Evolutionary conservation across 2,329 filamentous ascomycete species (phyloP).

Genomic region (Colletotrichum sp.): DNA sequence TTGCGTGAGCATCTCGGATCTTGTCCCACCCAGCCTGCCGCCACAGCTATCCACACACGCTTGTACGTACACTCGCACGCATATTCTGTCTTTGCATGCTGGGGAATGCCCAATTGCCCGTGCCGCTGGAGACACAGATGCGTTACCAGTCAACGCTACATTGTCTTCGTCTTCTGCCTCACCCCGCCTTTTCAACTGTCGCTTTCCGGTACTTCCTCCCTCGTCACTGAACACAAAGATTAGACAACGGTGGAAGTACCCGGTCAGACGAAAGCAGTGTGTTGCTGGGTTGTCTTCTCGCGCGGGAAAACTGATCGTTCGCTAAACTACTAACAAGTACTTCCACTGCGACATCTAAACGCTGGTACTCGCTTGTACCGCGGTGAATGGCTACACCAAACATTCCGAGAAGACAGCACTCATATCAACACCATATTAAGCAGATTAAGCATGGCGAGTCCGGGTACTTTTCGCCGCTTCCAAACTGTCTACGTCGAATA

Average conservation of each 20-base stretch:
- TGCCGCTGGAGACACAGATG: not conserved
- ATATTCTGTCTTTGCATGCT: not conserved
- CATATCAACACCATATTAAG: not conserved
- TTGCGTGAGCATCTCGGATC: not conserved
- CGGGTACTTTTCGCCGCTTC: not conserved
- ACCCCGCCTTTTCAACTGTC: not conserved
- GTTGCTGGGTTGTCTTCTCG: not conserved
- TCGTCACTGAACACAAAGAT: not conserved
- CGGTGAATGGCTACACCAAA: not conserved
- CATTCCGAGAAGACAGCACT: not conserved
- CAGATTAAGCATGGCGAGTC: not conserved
- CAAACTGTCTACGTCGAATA: constrained; percentile 17
- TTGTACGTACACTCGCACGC: not conserved
- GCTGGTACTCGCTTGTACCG: not conserved
- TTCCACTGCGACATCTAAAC: not conserved
- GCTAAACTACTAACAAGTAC: not conserved
- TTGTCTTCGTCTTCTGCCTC: not conserved
- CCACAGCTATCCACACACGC: not conserved
- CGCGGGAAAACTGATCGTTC: not conserved
- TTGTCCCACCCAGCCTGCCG: constrained; percentile 2
- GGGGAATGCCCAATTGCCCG: not conserved
- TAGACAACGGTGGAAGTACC: not conserved
- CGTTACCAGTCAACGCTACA: not conserved
- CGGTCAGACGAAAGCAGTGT: not conserved
- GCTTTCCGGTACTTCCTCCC: not conserved